Conservation (phyloP, 306 rosid genomes). For the Urtica urens region DNA sequence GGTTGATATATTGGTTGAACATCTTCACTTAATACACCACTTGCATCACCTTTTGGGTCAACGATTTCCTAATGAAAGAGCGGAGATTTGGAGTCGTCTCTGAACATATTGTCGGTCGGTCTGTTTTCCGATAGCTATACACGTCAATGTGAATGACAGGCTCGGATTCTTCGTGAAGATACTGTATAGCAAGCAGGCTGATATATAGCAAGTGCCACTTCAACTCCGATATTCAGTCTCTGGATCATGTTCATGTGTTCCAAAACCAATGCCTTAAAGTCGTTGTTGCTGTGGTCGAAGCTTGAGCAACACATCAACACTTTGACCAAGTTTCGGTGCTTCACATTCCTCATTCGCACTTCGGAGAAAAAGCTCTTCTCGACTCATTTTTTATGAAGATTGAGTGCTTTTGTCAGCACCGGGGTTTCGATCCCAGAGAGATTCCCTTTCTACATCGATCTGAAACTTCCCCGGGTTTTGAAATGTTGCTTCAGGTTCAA, state of each 20-base stretch:
- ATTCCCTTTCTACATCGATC: conserved; percentile 13
- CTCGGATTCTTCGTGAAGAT: conserved; percentile 27
- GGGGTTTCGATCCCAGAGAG: neutral
- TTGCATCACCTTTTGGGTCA: neutral
- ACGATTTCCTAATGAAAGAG: neutral
- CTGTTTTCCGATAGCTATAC: conserved; percentile 26
- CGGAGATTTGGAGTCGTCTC: neutral
- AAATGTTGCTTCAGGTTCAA: no score
- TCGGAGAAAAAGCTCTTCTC: conserved; percentile 30
- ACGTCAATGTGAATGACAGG: conserved; percentile 30
- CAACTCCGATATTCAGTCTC: conserved; percentile 16
- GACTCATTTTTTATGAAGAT: conserved; percentile 33
- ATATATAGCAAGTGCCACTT: conserved; percentile 29
- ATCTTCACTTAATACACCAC: no score
- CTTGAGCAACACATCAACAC: conserved; percentile 27
- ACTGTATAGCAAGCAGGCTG: conserved; percentile 24
- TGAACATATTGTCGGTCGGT: neutral
- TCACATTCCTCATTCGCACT: conserved; percentile 22
- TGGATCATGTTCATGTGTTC: conserved; percentile 26
- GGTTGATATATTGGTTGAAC: no score
- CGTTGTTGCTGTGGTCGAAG: conserved; percentile 13
- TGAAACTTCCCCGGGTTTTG: conserved; percentile 26
- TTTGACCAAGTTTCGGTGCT: conserved; percentile 37
- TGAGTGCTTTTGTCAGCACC: conserved; percentile 32
- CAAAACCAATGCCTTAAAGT: conserved; percentile 27